Base-by-base conservation (phyloP, 192 early-diverging fungal species). In the Dissophora ornata region DNA sequence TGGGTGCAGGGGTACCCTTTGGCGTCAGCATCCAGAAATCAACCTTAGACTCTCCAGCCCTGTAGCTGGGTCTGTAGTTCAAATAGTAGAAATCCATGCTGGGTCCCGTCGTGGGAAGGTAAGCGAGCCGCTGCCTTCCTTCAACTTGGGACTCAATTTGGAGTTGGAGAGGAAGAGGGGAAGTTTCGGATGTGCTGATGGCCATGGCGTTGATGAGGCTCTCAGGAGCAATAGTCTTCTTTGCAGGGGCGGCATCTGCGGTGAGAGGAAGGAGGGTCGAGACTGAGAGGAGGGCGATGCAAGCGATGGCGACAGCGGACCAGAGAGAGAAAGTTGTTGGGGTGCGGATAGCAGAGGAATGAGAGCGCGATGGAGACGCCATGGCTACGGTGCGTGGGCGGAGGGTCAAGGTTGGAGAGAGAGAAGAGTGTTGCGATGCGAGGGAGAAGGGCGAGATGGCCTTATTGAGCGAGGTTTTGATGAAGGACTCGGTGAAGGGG, bases 11-110 rank as follows among this genome's bases (percentile, higher is more conserved):
- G 1, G 49, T 22, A 0, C 71, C 71, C 46, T 67, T 16, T 0
- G 71, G 57, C 26, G 48, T 67, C 63, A 75, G 24, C 71, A 66
- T 75, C 63, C 71, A 75, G 26, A 75, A 74, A 48, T 75, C 71
- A 24, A 75, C 54, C 13, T 33, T 34, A 16, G 41, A 48, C 12
- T 58, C 50, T 12, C 57, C 63, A 0, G 71, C 71, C 2, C n/a
- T 28, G 24, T 75, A 75, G 25, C 57, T 29, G n/a, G 71, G 62
- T 1, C 62, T 62, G 33, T 74, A 74, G 49, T 74, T 74, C 11
- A 74, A 38, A 40, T 66, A 74, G 25, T 74, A 74, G 25, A 74
- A 74, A 47, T 74, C 71, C 13, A 74, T 28, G 13, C 26, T 26
- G 0, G 62, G 62, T 15, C 48, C 48, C 0, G 55, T 42, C 3